Evolutionary conservation across 495 filamentous ascomycete genomes (phyloP), one percentile per base, ranked within the genome.

Genomic region (Staphylotrichum tortipilum): DNA sequence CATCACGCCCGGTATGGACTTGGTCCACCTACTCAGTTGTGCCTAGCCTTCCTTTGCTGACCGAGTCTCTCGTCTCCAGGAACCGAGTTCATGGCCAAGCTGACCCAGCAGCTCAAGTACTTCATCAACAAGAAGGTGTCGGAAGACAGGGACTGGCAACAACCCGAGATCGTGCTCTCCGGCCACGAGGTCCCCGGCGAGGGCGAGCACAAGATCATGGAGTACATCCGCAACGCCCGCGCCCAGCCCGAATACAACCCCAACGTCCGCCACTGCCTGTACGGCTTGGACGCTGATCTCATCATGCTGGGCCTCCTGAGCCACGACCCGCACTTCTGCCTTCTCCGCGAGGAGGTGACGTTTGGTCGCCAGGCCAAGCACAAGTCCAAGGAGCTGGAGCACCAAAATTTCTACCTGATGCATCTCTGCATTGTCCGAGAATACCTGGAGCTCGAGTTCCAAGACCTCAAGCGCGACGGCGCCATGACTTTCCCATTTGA

Each of bases 151-250:
- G 91, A 99, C 49, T 97, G 94, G 94, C 91, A 99, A 67, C 85
- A 84, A 28, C 87, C 91, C 35, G 90, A 99, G 51, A 84, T 99
- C 57, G 86, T 99, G 19, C 77, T 99, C 36, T 99, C 94, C 6
- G 94, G 94, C 24, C 94, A 97, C 65, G 94, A 99, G 72, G 90
- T 95, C n/a, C 94, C 94, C 0, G 94, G 94, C 47, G 94, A 99
- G 68, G 94, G 94, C 47, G 94, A 98, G 68, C 92, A 98, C 72
- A 99, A 99, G 72, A 95, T 99, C 66, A 99, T 97, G 94, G 94
- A 99, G 67, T 97, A 97, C 64, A 99, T 99, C 65, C 85, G 94
- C 50, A 83, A 89, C 61, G 84, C 92, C 28, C 97, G 97, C 74
- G 86, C 90, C 36, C 94, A 99, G 62, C 85, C 87, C 3, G 79